Conservation (phyloP, 2,329 filamentous ascomycete genomes). For the Microdochium trichocladiopsis region DNA sequence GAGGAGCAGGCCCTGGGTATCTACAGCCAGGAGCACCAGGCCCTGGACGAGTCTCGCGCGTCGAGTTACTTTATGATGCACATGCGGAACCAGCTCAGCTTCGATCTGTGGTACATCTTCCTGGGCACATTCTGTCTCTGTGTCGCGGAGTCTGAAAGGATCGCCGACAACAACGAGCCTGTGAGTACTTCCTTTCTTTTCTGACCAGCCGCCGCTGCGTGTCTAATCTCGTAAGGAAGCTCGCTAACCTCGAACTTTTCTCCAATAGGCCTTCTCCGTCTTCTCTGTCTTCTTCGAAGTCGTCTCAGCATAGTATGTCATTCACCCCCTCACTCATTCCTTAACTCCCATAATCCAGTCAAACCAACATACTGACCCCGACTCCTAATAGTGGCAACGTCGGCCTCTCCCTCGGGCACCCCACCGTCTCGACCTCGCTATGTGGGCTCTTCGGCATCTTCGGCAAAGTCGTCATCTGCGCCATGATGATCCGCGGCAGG, state of each 20-base stretch:
- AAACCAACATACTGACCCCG: constrained; percentile 5
- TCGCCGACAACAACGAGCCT: constrained; percentile 1
- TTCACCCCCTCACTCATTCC: not conserved
- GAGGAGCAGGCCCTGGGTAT: constrained; percentile 55
- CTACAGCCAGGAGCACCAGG: constrained; percentile 32
- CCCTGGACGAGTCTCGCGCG: constrained; percentile 17
- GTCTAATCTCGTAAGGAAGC: not conserved
- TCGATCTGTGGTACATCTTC: constrained; percentile 34
- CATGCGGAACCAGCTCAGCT: constrained; percentile 29
- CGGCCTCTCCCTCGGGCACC: constrained; percentile 25
- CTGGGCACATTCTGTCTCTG: constrained; percentile 28
- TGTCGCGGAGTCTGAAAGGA: constrained; percentile 8
- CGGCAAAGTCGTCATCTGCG: constrained; percentile 27
- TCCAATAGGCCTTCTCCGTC: constrained; percentile 17
- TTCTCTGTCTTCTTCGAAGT: constrained; percentile 27
- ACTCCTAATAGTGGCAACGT: constrained; percentile 21
- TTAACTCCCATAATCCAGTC: not conserved
- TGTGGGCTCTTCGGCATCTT: constrained; percentile 21
- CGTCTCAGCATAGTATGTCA: constrained; percentile 22
- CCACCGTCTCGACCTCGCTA: constrained; percentile 19
- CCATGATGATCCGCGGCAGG: constrained; percentile 29
- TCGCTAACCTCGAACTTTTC: not conserved
- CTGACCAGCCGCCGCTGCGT: not conserved
- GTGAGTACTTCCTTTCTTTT: not conserved
- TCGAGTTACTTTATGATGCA: constrained; percentile 23